These are phyloP conservation scores for Ophiostoma novo-ulmi DNA, from an alignment of 2,329 filamentous ascomycete genomes.

Conservation along the genomic window DNA sequence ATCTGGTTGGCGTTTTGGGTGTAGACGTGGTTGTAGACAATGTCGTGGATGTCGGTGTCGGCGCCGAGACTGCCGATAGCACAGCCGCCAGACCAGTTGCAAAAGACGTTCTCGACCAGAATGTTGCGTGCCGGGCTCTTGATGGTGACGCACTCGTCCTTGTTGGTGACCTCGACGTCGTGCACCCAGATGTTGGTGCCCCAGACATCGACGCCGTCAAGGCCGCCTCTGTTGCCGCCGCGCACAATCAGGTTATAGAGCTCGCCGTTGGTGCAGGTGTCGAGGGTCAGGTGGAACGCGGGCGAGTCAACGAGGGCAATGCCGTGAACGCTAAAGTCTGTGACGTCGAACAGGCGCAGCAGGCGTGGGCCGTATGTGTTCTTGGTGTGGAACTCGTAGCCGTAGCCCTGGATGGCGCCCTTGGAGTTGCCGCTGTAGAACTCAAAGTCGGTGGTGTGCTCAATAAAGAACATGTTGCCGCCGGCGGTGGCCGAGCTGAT, in stretches of 20 bases:
- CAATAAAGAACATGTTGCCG: constrained; percentile 32
- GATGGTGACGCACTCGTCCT: constrained; percentile 46
- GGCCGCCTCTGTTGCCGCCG: constrained; percentile 45
- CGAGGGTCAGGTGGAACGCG: constrained; percentile 29
- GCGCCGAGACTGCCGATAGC: constrained; percentile 50
- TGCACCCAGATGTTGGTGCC: constrained; percentile 53
- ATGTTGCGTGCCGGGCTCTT: constrained; percentile 48
- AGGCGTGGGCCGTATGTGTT: constrained; percentile 40
- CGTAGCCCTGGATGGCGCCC: constrained; percentile 48
- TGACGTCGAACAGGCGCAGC: constrained; percentile 41
- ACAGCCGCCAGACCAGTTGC: constrained; percentile 56
- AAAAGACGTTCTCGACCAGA: constrained; percentile 56
- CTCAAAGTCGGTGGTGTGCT: constrained; percentile 41
- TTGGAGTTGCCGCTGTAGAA: constrained; percentile 41
- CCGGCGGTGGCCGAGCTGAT: constrained; percentile 15
- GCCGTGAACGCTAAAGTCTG: constrained; percentile 46
- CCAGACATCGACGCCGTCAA: constrained; percentile 54
- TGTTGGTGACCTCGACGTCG: constrained; percentile 58
- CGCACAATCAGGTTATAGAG: constrained; percentile 52
- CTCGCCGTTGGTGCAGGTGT: constrained; percentile 44
- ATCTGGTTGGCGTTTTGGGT: constrained; percentile 57
- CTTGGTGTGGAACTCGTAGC: constrained; percentile 42
- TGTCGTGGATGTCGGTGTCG: constrained; percentile 45
- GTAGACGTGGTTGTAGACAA: constrained; percentile 54
- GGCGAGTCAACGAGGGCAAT: constrained; percentile 43